Evolutionary conservation across 495 filamentous ascomycete species (phyloP), one percentile per base, ranked within the genome.

Genomic region (Penicillium odoratum): DNA sequence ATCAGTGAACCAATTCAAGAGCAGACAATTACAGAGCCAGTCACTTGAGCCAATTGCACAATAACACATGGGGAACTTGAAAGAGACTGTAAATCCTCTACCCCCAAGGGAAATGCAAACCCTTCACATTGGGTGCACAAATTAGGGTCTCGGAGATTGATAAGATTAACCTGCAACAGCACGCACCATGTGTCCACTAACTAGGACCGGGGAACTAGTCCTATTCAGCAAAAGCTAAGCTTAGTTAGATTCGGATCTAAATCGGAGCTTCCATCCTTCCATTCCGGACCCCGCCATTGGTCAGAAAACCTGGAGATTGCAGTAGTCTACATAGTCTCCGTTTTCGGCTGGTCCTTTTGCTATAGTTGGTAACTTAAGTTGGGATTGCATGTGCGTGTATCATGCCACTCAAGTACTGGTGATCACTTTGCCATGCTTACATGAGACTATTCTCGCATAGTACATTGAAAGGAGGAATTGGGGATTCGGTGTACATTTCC

Each of bases 151-250:
- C 43, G 9, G 40, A 63, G 60, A 59, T 59, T 63, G 56, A 63
- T 59, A 63, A 59, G 56, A 58, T 56, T 31, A 52, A 34, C n/a
- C 46, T 48, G 51, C 46, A 48, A 28, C 51, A 43, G 26, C 45
- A 51, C 48, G 31, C n/a, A 50, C 48, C 28, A 50, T 34, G 46
- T 43, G 43, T 29, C 49, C 54, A 42, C 28, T 46, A 57, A 25
- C 13, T 13, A 40, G 38, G 9, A 31, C 8, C 4, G 28, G 8
- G 46, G 28, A 29, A 31, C 28, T 48, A 48, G 46, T 48, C 31
- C 31, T 11, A 51, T 8, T 28, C 31, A 36, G 34, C 31, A 51
- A 33, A 25, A 49, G 26, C 16, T 46, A 29, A 31, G 28, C 46
- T 48, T 48, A 31, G 46, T 11, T 29, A 30, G 9, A 30, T 48